phyloP scores from a whole-genome alignment of 805 yeast species.

The Lipomyces yamadae region DNA sequence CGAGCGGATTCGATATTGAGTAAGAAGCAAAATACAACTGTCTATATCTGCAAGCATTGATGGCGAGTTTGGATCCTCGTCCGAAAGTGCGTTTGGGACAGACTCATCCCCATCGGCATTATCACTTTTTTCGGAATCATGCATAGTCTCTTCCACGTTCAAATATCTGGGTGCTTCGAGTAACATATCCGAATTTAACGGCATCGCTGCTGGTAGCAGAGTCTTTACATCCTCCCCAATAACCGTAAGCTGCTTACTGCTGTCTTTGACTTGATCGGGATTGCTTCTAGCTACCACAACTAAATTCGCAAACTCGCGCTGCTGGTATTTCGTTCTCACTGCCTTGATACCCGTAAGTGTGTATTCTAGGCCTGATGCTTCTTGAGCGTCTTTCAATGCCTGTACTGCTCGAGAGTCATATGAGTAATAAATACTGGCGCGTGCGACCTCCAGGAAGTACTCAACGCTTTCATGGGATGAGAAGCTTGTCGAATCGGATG shows the following conservation, averaged over 20 bases:
- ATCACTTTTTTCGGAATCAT: background rate
- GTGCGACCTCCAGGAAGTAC: conserved; percentile 35
- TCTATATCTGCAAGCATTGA: conserved; percentile 75
- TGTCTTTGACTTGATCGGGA: background rate
- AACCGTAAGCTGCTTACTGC: background rate
- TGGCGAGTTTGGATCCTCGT: conserved; percentile 76
- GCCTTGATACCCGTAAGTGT: conserved; percentile 88
- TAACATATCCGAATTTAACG: conserved; percentile 66
- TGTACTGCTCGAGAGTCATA: conserved; percentile 52
- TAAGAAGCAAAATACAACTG: conserved; percentile 70
- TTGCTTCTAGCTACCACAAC: conserved; percentile 69
- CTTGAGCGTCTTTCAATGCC: conserved; percentile 43
- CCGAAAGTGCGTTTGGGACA: conserved; percentile 46
- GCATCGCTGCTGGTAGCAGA: conserved; percentile 17
- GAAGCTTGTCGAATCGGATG: conserved; percentile 5
- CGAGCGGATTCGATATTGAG: conserved; percentile 65
- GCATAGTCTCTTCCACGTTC: conserved; percentile 46
- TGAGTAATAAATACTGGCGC: conserved; percentile 40
- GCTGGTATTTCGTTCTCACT: conserved; percentile 82
- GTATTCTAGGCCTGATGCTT: conserved; percentile 52
- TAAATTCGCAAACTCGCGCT: conserved; percentile 69
- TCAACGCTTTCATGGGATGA: conserved; percentile 14
- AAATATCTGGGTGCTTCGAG: conserved; percentile 71
- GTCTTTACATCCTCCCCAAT: background rate
- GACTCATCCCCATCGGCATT: conserved; percentile 43